Conservation (phyloP, 2,329 filamentous ascomycete genomes). For the Byssochlamys sp. region DNA sequence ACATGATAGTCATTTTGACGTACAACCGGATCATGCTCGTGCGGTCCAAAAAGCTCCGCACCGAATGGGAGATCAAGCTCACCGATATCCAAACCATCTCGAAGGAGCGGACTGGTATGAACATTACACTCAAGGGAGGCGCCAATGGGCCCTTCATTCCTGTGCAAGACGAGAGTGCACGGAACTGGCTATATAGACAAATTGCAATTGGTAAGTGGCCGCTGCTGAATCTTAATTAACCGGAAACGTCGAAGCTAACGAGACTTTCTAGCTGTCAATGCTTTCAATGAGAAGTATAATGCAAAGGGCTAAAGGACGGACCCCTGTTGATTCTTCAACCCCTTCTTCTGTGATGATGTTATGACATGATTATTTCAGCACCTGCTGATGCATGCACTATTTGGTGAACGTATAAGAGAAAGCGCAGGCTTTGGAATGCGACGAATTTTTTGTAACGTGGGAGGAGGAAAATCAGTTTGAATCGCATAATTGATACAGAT, state of each 20-base stretch:
- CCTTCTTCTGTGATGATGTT: neutral
- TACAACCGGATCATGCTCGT: slow-evolving; percentile 83
- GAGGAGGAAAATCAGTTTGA: neutral
- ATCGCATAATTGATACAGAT: neutral
- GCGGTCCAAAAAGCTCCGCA: slow-evolving; percentile 70
- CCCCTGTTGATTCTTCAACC: neutral
- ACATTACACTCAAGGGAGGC: slow-evolving; percentile 76
- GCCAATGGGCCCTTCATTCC: slow-evolving; percentile 92
- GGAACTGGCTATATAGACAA: slow-evolving; percentile 59
- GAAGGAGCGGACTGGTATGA: slow-evolving; percentile 91
- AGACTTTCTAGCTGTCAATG: slow-evolving; percentile 46
- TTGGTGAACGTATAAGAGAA: neutral
- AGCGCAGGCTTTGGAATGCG: neutral
- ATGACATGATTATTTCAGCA: neutral
- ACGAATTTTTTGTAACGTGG: neutral
- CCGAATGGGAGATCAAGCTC: slow-evolving; percentile 90
- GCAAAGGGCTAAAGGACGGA: slow-evolving; percentile 40
- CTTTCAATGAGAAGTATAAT: slow-evolving; percentile 59
- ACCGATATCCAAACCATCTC: slow-evolving; percentile 95
- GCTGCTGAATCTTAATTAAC: neutral
- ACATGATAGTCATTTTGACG: slow-evolving; percentile 82
- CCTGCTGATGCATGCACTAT: neutral
- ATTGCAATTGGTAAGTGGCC: slow-evolving; percentile 47
- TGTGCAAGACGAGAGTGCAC: slow-evolving; percentile 70
- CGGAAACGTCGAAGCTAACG: neutral